Percentiles rank a stretch among this genome's conserved stretches.
phyloP scores from a whole-genome alignment of 83 land plant species.

The Picea abies region DNA sequence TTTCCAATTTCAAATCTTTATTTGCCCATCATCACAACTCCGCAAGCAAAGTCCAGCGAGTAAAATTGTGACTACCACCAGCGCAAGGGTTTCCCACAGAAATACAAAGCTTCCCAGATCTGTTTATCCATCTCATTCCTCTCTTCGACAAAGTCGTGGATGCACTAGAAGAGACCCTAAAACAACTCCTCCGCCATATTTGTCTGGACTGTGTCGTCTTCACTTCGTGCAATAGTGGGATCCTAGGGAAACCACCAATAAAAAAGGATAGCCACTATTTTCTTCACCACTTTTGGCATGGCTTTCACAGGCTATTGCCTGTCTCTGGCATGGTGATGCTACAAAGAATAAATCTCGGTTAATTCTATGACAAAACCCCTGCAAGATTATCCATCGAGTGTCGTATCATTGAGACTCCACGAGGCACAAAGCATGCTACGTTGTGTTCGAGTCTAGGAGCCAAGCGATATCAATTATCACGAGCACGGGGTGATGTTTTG shows the following conservation, averaged over 20 bases:
- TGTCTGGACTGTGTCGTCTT: slow-evolving; percentile 37
- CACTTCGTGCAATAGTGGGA: slow-evolving; percentile 46
- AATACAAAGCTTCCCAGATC: slow-evolving; percentile 38
- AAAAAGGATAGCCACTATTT: slow-evolving; percentile 34
- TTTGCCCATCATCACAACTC: background rate
- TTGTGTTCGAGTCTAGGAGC: no score
- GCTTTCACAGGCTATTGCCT: slow-evolving; percentile 5
- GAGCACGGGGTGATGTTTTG: no score
- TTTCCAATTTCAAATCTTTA: slow-evolving; percentile 16
- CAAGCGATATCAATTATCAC: no score
- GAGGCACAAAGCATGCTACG: background rate
- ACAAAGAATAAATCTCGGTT: no score
- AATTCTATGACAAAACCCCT: background rate
- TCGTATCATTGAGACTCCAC: background rate
- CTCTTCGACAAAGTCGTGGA: slow-evolving; percentile 35
- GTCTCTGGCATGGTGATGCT: background rate
- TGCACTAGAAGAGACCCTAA: slow-evolving; percentile 23
- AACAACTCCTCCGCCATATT: slow-evolving; percentile 12
- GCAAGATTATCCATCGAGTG: background rate
- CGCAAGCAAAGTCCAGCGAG: background rate
- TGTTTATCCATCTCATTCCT: slow-evolving; percentile 42
- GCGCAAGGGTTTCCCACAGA: slow-evolving; percentile 33
- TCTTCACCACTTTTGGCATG: background rate
- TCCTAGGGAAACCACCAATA: background rate
- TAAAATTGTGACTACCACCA: slow-evolving; percentile 40